These are phyloP conservation scores for Copromyces sp. DNA, from an alignment of 495 filamentous ascomycete species.

Conservation along the genomic window DNA sequence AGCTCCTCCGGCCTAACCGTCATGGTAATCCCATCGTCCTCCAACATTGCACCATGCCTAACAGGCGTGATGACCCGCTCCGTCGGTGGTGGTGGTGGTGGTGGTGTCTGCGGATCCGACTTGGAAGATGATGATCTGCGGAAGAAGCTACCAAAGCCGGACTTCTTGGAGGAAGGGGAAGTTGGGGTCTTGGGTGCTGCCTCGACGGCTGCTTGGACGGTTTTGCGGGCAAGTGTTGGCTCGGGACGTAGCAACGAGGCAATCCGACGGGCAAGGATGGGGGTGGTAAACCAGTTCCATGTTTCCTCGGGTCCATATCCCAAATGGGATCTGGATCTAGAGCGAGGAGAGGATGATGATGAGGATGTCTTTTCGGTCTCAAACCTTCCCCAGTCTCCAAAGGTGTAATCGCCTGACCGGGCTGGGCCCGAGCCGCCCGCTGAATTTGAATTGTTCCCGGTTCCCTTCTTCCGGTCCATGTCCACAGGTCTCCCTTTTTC, in stretches of 20 bases:
- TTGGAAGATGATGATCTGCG: not conserved
- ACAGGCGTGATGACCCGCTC: not conserved
- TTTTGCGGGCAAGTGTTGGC: not conserved
- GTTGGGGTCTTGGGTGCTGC: not conserved
- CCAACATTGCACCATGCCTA: not conserved
- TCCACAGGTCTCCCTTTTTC: not conserved
- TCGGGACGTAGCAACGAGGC: not conserved
- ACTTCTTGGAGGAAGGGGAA: not conserved
- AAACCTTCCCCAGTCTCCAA: not conserved
- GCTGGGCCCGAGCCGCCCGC: not conserved
- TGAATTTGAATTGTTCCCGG: not conserved
- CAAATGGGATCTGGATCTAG: not conserved
- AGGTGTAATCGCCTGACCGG: not conserved
- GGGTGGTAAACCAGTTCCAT: not conserved
- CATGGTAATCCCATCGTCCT: conserved; percentile 23
- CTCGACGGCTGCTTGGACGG: not conserved
- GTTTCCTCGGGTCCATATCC: not conserved
- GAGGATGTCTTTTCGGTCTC: not conserved
- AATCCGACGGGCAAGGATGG: not conserved
- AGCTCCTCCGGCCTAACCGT: conserved; percentile 39
- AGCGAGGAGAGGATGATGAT: not conserved
- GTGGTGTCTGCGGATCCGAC: not conserved
- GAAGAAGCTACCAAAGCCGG: not conserved
- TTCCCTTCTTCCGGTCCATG: not conserved
- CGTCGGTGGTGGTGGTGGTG: not conserved